Base-by-base conservation (phyloP, 2,329 filamentous ascomycete species). In the Chlorencoelia australis region DNA sequence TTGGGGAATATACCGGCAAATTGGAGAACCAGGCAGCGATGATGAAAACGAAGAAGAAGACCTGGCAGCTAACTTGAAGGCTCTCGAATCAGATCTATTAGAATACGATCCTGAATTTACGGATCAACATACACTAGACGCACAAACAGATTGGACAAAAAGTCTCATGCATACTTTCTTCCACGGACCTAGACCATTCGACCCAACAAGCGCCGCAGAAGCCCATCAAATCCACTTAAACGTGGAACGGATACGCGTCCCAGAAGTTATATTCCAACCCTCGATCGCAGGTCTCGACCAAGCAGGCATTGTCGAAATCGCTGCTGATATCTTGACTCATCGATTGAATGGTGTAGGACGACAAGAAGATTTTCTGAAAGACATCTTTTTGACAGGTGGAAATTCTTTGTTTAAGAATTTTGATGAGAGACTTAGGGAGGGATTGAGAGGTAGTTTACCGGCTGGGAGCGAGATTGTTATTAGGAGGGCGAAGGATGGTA, bases 41-140 rank as follows among this genome's bases (percentile, higher is more conserved):
- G 88, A 95, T 48, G 83, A 89, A 51, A 87, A 94, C 33, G 88
- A 94, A 56, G 89, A 96, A 56, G 84, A 89, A 58, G 89, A 96
- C 52, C 71, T 94, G 0, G 72, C 75, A 39, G 74, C 70, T 4
- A 73, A 70, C 39, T 72, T 98, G 30, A 83, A 83, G 55, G 67
- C 65, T 2, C 73, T 95, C 9, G 91, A 98, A 63, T 70, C 77
- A 34, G 85, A 95, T 51, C 71, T 98, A 14, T 73, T 98, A 19
- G 69, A 82, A 52, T 82, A 91, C 59, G 91, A 98, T 55, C 80
- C 85, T 0, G 69, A 79, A 30, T 98, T 98, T 55, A 88, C 82
- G 2, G 89, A 96, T 59, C 80, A 95, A 46, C 79, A 93, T 58
- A 96, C 89, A 0, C 76, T 87, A 37, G 89, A 89, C 47, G 88